Conservation (phyloP, 2,329 filamentous ascomycete genomes). For the Botrytis cinerea region DNA sequence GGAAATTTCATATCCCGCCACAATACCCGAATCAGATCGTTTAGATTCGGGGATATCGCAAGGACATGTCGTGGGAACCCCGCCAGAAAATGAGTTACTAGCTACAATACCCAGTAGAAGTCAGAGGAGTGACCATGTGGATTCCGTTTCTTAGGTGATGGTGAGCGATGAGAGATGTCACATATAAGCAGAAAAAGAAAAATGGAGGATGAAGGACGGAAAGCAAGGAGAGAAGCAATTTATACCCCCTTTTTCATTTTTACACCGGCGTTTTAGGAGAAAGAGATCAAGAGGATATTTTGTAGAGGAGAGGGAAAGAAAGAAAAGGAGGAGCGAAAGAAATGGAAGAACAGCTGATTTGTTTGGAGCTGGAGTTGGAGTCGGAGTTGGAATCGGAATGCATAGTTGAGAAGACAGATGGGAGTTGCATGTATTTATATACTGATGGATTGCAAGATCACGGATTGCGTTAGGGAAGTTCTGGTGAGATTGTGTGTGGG, state of each 20-base stretch:
- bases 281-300: neutral
- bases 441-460: constrained; percentile 13
- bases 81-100: neutral
- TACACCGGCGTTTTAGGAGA: neutral
- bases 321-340: neutral
- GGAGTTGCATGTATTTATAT: constrained; percentile 16
- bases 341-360: neutral
- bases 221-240: neutral
- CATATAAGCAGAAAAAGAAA: neutral
- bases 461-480: neutral
- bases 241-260: constrained; percentile 15
- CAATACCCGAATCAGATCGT: constrained; percentile 10
- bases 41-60: constrained; percentile 14
- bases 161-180: neutral
- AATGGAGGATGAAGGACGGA: neutral
- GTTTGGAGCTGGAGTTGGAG: neutral
- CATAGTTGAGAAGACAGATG: neutral
- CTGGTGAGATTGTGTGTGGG: neutral
- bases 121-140: neutral
- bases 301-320: neutral
- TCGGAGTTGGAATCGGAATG: neutral
- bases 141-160: neutral
- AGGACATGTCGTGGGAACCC: neutral
- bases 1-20: constrained; percentile 55
- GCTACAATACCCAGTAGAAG: constrained; percentile 9